phyloP scores from a whole-genome alignment of 768 basidiomycete species.

The Lepiota venenata region DNA sequence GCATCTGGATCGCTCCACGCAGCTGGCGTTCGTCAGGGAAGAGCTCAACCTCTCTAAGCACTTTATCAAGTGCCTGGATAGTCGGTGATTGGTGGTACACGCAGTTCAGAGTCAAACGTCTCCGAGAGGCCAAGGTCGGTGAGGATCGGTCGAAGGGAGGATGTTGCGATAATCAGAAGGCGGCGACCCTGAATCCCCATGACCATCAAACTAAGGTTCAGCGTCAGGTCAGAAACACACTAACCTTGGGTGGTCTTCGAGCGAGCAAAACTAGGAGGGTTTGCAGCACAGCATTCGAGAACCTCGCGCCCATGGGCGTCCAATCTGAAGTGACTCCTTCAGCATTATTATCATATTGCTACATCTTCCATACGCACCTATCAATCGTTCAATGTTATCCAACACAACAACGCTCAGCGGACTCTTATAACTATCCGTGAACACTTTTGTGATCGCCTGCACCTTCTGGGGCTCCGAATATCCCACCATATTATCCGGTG shows the following conservation, averaged over 20 bases:
- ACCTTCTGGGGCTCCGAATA: slow-evolving; percentile 93
- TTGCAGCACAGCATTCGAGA: slow-evolving; percentile 93
- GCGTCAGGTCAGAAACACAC: slow-evolving; percentile 9
- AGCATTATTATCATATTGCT: background rate
- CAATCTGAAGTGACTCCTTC: slow-evolving; percentile 58
- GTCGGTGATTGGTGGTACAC: slow-evolving; percentile 79
- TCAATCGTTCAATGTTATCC: slow-evolving; percentile 88
- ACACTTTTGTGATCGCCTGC: slow-evolving; percentile 85
- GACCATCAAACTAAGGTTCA: background rate
- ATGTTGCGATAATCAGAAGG: slow-evolving; percentile 87
- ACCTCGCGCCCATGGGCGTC: slow-evolving; percentile 95
- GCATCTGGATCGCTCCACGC: slow-evolving; percentile 55
- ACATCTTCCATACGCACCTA: slow-evolving; percentile 52
- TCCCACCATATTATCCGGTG: slow-evolving; percentile 96
- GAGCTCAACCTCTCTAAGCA: slow-evolving; percentile 77
- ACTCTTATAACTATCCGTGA: slow-evolving; percentile 95
- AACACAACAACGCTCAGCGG: slow-evolving; percentile 95
- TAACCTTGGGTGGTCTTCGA: slow-evolving; percentile 89
- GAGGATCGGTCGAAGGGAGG: slow-evolving; percentile 83
- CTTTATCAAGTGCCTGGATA: slow-evolving; percentile 66
- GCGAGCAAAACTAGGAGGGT: slow-evolving; percentile 84
- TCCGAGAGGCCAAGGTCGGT: slow-evolving; percentile 88
- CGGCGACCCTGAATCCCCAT: slow-evolving; percentile 68
- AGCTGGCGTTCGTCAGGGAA: slow-evolving; percentile 59
- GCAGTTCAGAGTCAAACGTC: slow-evolving; percentile 83